phyloP scores from a whole-genome alignment of 202 grass and related monocot species.

The Setaria italica region DNA sequence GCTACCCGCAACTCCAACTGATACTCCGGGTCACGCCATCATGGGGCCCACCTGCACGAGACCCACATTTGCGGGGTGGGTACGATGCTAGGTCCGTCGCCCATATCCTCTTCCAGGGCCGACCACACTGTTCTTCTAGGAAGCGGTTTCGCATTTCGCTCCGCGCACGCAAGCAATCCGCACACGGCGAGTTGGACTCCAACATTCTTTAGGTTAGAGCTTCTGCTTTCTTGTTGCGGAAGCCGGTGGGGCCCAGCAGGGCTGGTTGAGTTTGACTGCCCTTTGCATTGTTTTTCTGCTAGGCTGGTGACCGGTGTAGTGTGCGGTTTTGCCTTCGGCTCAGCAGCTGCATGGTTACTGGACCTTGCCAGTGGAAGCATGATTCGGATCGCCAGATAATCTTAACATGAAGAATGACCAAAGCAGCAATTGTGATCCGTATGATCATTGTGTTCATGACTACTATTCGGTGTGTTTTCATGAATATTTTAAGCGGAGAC shows the following conservation, averaged over 20 bases:
- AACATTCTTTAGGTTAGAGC: background rate
- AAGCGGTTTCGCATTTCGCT: background rate
- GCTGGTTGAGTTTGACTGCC: conserved; percentile 45
- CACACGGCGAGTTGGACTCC: background rate
- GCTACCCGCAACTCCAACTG: rapidly evolving
- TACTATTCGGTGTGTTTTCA: background rate
- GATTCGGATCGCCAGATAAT: background rate
- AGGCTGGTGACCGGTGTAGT: background rate
- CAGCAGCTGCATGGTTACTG: no score
- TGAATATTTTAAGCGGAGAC: background rate
- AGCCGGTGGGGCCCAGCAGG: conserved; percentile 8
- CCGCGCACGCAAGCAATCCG: background rate
- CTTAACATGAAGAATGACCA: background rate
- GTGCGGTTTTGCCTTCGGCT: no score
- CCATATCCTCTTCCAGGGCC: background rate
- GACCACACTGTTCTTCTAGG: background rate
- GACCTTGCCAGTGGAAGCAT: no score
- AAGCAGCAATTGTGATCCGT: no score
- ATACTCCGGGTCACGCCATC: rapidly evolving
- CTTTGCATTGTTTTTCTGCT: background rate
- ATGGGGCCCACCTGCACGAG: rapidly evolving
- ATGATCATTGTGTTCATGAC: background rate
- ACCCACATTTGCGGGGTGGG: rapidly evolving
- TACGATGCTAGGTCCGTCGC: rapidly evolving
- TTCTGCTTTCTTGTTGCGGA: background rate